Base-by-base conservation (phyloP, 352 stramenopile genomes). In the Phytophthora europaea region DNA sequence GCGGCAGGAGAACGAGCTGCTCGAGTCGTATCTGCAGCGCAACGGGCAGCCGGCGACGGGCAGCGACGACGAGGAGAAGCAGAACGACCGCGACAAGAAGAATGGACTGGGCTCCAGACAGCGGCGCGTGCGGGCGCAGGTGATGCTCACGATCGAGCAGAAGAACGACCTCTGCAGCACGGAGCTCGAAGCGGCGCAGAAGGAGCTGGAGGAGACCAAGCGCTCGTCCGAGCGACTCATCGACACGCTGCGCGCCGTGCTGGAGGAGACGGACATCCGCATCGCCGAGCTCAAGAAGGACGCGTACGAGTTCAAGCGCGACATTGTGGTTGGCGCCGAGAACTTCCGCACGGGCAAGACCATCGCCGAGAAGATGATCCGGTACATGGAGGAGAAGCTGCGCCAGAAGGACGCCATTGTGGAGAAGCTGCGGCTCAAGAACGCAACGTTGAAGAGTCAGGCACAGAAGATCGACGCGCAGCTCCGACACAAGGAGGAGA, bases 201-300 rank as follows among this genome's bases (percentile, higher is more conserved):
- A 98, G 68, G 88, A 97, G 61, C 77, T 97, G 3, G 92, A 98
- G 67, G 90, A 96, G 77, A 96, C 91, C 50, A 97, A 96, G 68
- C 80, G 85, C 57, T 97, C 90, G 51, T 97, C 88, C 26, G 94
- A 98, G 70, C 89, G 97, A 52, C 82, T 98, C n/a, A 97, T 98
- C 47, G 95, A 99, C 78, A 98, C 94, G 26, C 79, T 98, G 20
- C 90, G 89, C 5, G 93, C 94, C 0, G 93, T 98, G 38, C 79
- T 98, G 12, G 94, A 99, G 61, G 94, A 98, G 78, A 98, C 95
- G 15, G 94, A 98, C 60, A 96, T 99, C 31, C 89, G 95, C 65
- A 98, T 98, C 57, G 81, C 90, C 7, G 95, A 99, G 76, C 83
- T 99, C 59, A 98, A 98, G 85, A 98, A 98, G 73, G 95, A 99